Percentiles rank a stretch among this genome's conserved stretches.
phyloP scores from a whole-genome alignment of 805 yeast species.

The Scheffersomyces lignosus region DNA sequence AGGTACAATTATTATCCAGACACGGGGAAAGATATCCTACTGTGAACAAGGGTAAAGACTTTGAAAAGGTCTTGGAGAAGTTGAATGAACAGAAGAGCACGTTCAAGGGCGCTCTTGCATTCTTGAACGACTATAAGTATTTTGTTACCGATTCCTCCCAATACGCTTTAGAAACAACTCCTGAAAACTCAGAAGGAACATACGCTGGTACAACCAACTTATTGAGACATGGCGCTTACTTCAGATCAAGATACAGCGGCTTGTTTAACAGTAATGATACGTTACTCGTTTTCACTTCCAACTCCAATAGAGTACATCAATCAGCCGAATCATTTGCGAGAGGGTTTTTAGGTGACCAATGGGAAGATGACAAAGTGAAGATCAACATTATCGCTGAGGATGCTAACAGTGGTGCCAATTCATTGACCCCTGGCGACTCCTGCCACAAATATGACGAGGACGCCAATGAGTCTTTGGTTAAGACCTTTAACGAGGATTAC shows the following conservation, averaged over 20 bases:
- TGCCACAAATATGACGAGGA: conserved; percentile 18
- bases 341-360: conserved; percentile 55
- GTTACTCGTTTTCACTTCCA: conserved; percentile 56
- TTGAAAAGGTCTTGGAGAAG: conserved; percentile 26
- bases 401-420: conserved; percentile 23
- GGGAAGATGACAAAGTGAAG: conserved; percentile 29
- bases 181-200: conserved; percentile 42
- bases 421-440: conserved; percentile 28
- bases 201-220: conserved; percentile 56
- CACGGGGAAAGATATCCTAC: conserved; percentile 84
- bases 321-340: conserved; percentile 56
- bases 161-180: conserved; percentile 52
- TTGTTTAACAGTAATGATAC: conserved; percentile 37
- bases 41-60: conserved; percentile 22
- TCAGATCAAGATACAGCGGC: conserved; percentile 49
- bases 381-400: conserved; percentile 49
- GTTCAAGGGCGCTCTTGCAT: conserved; percentile 50
- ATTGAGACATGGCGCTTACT: conserved; percentile 47
- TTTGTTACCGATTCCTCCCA: conserved; percentile 37
- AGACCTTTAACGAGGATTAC: conserved; percentile 40
- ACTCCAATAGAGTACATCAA: conserved; percentile 54
- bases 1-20: conserved; percentile 70
- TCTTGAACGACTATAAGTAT: conserved; percentile 53
- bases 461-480: conserved; percentile 11
- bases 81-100: conserved; percentile 16